Evolutionary conservation across 805 yeast species (phyloP).

Genomic region (Yarrowia sp.): DNA sequence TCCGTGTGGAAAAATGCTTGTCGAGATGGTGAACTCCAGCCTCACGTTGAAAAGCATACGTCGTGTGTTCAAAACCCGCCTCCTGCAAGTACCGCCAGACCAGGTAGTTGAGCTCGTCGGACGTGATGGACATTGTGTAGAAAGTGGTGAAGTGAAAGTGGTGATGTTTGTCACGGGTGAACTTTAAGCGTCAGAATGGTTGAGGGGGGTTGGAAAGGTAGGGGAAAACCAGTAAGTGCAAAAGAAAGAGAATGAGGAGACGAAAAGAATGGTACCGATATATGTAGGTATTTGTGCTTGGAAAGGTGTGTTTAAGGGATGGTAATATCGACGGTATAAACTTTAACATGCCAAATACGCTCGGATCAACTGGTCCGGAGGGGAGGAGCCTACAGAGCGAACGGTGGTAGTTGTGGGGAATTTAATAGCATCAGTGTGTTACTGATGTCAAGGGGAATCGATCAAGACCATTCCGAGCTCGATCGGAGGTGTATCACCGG

Average conservation of each 20-base stretch:
- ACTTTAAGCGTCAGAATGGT: not conserved
- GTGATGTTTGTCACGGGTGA: constrained; percentile 8
- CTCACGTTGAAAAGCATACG: constrained; percentile 77
- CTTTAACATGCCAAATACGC: not conserved
- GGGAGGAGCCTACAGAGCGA: not conserved
- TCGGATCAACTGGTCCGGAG: not conserved
- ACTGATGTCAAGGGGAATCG: not conserved
- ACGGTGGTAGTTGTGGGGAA: too few relatives aligned
- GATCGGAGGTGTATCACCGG: too few relatives aligned
- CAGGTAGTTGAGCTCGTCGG: constrained; percentile 82
- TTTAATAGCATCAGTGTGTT: not conserved
- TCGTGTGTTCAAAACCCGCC: constrained; percentile 60
- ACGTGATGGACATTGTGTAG: constrained; percentile 66
- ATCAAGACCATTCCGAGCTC: not conserved
- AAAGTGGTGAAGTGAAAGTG: constrained; percentile 22
- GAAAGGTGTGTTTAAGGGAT: too few relatives aligned
- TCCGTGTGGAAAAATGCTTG: constrained; percentile 46
- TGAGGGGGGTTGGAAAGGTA: not conserved
- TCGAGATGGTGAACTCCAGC: constrained; percentile 61
- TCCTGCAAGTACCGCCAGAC: constrained; percentile 93
- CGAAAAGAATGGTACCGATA: not conserved
- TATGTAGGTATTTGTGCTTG: too few relatives aligned
- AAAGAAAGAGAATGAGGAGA: not conserved
- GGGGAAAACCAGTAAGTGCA: not conserved
- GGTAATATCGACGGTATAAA: too few relatives aligned